Evolutionary conservation across 495 filamentous ascomycete genomes (phyloP), one percentile per base, ranked within the genome.

Genomic region (Tuber borchii): DNA sequence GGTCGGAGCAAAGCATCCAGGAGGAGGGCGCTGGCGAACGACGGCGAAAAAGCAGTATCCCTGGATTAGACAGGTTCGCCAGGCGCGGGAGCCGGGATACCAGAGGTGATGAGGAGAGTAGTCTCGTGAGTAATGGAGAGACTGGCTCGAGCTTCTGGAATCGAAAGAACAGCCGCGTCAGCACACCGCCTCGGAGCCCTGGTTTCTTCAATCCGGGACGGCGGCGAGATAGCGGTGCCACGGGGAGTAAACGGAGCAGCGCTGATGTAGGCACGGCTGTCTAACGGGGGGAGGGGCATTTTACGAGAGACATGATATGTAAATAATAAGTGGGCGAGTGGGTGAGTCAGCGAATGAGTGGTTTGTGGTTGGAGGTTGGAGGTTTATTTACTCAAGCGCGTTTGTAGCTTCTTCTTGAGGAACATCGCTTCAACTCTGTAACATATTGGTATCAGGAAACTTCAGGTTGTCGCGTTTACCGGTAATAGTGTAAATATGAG

Each of bases 31-130:
- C 78, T 42, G 76, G 45, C 45, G 78, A 76, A 34, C 78, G 75
- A 68, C 70, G 76, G 9, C 76, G 78, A 46, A 79, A 79, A 79
- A 61, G 78, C 76, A 73, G 76, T 56, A 79, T 79, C 45, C 77
- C 77, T 39, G 77, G 77, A 22, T 65, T 79, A 17, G 73, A 79
- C n/a, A 74, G 72, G 43, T 79, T 79, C 70, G 74, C 76, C 22
- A 75, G 77, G n/a, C 74, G 78, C 73, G 73, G 74, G 65, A 79
- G 78, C 44, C 78, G 78, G 70, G 78, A 79, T 10, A 72, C 43
- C 6, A 79, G 78, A 71, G 76, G 73, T 65, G 78, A 75, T 70
- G 78, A 79, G 19, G 78, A 75, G n/a, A 79, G 72, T 34, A 70
- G 72, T 22, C 44, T 73, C 42, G 76, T 70, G 17, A 65, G 10